Evolutionary conservation across 768 basidiomycete species (phyloP).

Genomic region (Pleurotus pulmonarius): DNA sequence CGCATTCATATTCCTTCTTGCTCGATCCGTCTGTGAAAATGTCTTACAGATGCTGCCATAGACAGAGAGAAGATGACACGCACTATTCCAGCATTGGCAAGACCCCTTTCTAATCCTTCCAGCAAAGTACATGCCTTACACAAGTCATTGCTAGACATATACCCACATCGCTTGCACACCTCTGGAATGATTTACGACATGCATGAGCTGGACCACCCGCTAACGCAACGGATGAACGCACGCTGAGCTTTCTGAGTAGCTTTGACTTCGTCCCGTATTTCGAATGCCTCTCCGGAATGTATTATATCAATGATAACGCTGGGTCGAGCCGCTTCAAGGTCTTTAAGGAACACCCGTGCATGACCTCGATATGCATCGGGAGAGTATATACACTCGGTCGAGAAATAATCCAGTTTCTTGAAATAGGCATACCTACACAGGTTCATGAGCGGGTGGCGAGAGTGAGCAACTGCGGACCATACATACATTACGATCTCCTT

Average conservation of each 20-base stretch:
- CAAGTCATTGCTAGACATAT: constrained; percentile 95
- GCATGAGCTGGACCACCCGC: constrained; percentile 4
- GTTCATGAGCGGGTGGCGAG: constrained; percentile 8
- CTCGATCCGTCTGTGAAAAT: constrained; percentile 57
- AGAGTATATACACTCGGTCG: constrained; percentile 98
- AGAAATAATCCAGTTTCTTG: constrained; percentile 98
- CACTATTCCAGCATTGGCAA: constrained; percentile 62
- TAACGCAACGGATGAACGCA: constrained; percentile 33
- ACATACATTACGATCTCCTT: constrained; percentile 99
- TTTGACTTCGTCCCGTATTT: constrained; percentile 81
- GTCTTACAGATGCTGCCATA: background rate
- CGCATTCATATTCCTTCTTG: constrained; percentile 56
- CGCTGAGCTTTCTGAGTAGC: constrained; percentile 81
- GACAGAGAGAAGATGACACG: constrained; percentile 20
- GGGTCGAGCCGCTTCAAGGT: constrained; percentile 90
- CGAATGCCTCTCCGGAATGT: constrained; percentile 91
- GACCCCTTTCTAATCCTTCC: constrained; percentile 86
- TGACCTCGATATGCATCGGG: constrained; percentile 98
- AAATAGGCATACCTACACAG: constrained; percentile 91
- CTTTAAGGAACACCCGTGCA: constrained; percentile 90
- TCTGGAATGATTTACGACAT: constrained; percentile 41
- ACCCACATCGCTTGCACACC: constrained; percentile 88
- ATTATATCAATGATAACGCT: constrained; percentile 98
- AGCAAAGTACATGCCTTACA: constrained; percentile 92
- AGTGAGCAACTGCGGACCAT: constrained; percentile 17